Evolutionary conservation across 1,284 basidiomycete species (phyloP).

Genomic region (Trichosporon coremiiforme): DNA sequence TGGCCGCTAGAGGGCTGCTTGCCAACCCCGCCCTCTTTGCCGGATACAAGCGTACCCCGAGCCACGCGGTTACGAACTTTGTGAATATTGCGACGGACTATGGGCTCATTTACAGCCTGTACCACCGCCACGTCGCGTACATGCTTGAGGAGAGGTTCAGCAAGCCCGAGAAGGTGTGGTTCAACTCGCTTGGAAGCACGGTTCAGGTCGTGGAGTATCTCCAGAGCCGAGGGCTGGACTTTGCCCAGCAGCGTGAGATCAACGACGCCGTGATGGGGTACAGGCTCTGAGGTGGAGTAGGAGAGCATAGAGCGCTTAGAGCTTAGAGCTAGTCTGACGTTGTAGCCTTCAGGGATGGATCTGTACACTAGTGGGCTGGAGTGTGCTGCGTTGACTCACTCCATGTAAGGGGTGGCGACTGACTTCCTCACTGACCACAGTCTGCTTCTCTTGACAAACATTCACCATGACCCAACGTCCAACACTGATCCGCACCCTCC

Average conservation of each 20-base stretch:
- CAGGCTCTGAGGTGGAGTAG: not conserved
- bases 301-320: too few relatives aligned
- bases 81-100: constrained; percentile 58
- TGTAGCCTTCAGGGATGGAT: too few relatives aligned
- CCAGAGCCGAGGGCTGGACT: constrained; percentile 50
- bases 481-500: too few relatives aligned
- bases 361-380: too few relatives aligned
- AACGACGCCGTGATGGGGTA: constrained; percentile 11
- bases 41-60: constrained; percentile 60
- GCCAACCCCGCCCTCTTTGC: constrained; percentile 64
- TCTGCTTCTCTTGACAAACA: too few relatives aligned
- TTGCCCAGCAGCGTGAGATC: constrained; percentile 25
- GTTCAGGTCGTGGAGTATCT: constrained; percentile 61
- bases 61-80: constrained; percentile 60
- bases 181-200: constrained; percentile 60
- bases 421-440: too few relatives aligned
- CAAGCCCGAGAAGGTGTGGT: constrained; percentile 59
- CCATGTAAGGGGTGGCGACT: not conserved
- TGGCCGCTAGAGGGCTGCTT: constrained; percentile 64
- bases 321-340: too few relatives aligned
- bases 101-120: constrained; percentile 60
- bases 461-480: too few relatives aligned
- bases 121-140: constrained; percentile 61
- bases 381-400: too few relatives aligned
- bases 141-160: constrained; percentile 62